phyloP scores from a whole-genome alignment of 2,329 filamentous ascomycete species.

The Penicillium vulpinum region DNA sequence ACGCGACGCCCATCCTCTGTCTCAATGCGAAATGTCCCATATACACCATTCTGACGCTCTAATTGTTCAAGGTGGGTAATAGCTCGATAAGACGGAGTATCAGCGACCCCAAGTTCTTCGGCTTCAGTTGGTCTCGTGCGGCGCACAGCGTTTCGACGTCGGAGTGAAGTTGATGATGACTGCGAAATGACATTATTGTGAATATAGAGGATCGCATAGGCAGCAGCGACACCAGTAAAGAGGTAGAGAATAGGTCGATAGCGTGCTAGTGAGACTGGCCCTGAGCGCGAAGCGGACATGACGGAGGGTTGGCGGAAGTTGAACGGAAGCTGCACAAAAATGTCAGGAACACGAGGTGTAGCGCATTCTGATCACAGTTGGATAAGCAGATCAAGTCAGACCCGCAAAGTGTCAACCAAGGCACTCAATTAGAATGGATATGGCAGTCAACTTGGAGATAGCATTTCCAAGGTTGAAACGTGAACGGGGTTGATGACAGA shows the following conservation, averaged over 20 bases:
- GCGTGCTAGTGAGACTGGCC: conserved; percentile 36
- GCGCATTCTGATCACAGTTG: conserved; percentile 15
- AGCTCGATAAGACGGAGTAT: conserved; percentile 39
- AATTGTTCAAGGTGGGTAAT: conserved; percentile 43
- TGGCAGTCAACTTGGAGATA: neutral
- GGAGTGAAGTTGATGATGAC: conserved; percentile 32
- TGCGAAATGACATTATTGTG: conserved; percentile 34
- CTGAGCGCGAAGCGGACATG: conserved; percentile 35
- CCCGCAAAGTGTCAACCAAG: neutral
- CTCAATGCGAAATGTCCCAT: conserved; percentile 46
- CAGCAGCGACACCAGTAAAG: conserved; percentile 43
- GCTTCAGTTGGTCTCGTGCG: conserved; percentile 35
- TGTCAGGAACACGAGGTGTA: conserved; percentile 13
- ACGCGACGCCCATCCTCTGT: conserved; percentile 44
- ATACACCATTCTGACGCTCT: conserved; percentile 43
- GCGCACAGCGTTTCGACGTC: conserved; percentile 43
- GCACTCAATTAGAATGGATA: neutral
- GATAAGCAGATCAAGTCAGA: neutral
- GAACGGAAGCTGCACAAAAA: conserved; percentile 15
- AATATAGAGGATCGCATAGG: conserved; percentile 45
- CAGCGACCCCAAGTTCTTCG: conserved; percentile 23
- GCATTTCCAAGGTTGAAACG: neutral
- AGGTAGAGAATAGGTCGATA: conserved; percentile 45
- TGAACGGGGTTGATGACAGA: conserved; percentile 1
- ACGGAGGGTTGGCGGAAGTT: conserved; percentile 24